These are phyloP conservation scores for Eimeria maxima DNA, from an alignment of 169 alveolate species.

Conservation along the genomic window DNA sequence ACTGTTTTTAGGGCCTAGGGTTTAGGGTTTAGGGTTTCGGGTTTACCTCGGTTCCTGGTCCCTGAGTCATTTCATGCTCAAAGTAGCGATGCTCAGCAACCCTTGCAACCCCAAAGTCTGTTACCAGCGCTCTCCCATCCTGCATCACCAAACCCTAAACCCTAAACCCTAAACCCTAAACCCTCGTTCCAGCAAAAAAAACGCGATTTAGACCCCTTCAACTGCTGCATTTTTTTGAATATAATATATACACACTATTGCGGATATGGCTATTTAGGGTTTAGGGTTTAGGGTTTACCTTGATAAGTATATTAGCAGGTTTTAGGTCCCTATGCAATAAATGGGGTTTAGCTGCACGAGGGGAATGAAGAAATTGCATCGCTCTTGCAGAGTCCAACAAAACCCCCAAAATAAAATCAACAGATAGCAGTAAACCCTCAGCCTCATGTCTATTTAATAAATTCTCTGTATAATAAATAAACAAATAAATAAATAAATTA, in stretches of 20 bases:
- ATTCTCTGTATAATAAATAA: neutral
- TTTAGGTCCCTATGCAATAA: conserved; percentile 82
- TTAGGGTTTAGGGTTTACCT: conserved; percentile 57
- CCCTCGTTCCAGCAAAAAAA: no score
- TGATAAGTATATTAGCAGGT: conserved; percentile 83
- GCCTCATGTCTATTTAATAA: conserved; percentile 27
- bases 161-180: conserved; percentile 52
- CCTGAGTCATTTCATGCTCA: conserved; percentile 77
- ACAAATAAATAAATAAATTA: neutral
- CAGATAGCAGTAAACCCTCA: neutral
- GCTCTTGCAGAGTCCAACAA: conserved; percentile 69
- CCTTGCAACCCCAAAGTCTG: conserved; percentile 81
- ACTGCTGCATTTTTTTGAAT: no score
- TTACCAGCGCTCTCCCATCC: conserved; percentile 80
- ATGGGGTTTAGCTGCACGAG: conserved; percentile 73
- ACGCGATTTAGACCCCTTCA: no score
- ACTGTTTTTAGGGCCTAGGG: neutral
- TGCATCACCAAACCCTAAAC: conserved; percentile 27
- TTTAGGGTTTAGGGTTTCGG: conserved; percentile 44
- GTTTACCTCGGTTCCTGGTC: conserved; percentile 78
- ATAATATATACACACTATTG: no score
- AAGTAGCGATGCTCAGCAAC: conserved; percentile 68
- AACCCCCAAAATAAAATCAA: conserved; percentile 33
- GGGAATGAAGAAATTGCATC: conserved; percentile 78
- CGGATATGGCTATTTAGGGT: conserved; percentile 1